Percentiles rank a stretch among this genome's conserved stretches.
Conservation (phyloP, 2,329 filamentous ascomycete species). For the Pyricularia sp. region DNA sequence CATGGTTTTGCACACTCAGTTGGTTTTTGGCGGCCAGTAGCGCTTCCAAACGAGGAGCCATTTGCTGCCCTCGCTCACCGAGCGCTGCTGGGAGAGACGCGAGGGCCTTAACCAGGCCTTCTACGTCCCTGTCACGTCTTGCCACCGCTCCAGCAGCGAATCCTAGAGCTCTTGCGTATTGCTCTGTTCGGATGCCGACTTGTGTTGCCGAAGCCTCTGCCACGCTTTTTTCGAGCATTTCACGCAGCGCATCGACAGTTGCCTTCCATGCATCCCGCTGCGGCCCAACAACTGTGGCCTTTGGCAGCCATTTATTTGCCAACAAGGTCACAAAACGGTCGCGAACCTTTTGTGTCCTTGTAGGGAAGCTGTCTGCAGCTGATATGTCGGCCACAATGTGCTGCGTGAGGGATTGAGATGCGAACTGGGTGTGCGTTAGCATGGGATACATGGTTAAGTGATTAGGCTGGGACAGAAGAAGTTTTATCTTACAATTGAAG, state of each 20-base stretch:
- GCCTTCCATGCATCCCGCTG: conserved; percentile 10
- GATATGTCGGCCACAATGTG: not conserved
- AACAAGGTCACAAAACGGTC: conserved; percentile 12
- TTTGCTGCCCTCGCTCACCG: conserved; percentile 22
- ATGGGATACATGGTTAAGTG: not conserved
- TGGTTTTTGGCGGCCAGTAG: conserved; percentile 29
- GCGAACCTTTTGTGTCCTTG: conserved; percentile 9
- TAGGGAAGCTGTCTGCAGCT: conserved; percentile 5
- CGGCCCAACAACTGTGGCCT: not conserved
- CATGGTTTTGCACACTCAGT: conserved; percentile 30
- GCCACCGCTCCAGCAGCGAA: conserved; percentile 19
- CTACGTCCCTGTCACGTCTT: conserved; percentile 23
- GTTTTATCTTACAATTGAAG: conserved; percentile 14
- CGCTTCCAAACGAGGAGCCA: conserved; percentile 32
- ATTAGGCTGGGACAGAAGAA: not conserved
- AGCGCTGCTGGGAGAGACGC: conserved; percentile 22
- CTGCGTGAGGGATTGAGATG: not conserved
- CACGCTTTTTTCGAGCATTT: not conserved
- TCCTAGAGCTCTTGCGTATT: conserved; percentile 16
- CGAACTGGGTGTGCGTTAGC: not conserved
- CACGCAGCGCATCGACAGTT: conserved; percentile 3
- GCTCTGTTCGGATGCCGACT: not conserved
- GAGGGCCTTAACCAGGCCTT: conserved; percentile 17
- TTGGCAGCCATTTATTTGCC: conserved; percentile 15
- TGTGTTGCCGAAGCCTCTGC: not conserved